Base-by-base conservation (phyloP, 129 eudicot genomes). In the Ambrosia trifida region DNA sequence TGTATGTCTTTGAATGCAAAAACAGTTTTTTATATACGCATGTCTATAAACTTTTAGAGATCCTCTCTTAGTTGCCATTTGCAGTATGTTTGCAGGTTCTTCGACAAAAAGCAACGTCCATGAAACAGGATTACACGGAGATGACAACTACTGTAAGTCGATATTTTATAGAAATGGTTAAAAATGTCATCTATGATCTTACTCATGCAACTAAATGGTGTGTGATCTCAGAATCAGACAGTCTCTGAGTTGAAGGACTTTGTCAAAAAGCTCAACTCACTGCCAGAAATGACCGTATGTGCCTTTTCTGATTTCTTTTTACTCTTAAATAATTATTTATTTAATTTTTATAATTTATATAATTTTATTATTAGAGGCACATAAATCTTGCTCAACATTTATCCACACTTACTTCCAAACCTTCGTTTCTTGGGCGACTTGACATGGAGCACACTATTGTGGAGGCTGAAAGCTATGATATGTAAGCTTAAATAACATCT, bases 261-360 rank as follows among this genome's bases (percentile, higher is more conserved):
- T 61, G 99, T 95, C 81, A 90, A 88, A 89, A 95, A 95, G 84
- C 96, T 95, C 36, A 95, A 95, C 79, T 90, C 99, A 2, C 81
- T 95, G 88, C 99, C 99, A 40, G 99, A 95, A 83, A 90, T 95
- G 79, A 90, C 97, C 18, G 99, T 95, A 73, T 86, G 99, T 77
- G 74, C 66, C 66, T 70, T 77, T 68, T 70, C 30, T 58, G 59
- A 36, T 16, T 18, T 33, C 12, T 66, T 28, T 36, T 52, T 59
- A 16, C 14, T 13, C 17, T 40, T 38, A 66, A 46, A 19, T 18
- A 43, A 17, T 45, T 64, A 44, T 64, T 45, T 40, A 35, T 12
- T 64, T 68, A 17, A 68, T 71, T 72, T 68, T 56, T 50, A 66
- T 72, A 14, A 66, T 79, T 33, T 59, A 54, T 69, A 57, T 12